phyloP scores from a whole-genome alignment of 441 rosid genomes.

The Erodium trifolium region DNA sequence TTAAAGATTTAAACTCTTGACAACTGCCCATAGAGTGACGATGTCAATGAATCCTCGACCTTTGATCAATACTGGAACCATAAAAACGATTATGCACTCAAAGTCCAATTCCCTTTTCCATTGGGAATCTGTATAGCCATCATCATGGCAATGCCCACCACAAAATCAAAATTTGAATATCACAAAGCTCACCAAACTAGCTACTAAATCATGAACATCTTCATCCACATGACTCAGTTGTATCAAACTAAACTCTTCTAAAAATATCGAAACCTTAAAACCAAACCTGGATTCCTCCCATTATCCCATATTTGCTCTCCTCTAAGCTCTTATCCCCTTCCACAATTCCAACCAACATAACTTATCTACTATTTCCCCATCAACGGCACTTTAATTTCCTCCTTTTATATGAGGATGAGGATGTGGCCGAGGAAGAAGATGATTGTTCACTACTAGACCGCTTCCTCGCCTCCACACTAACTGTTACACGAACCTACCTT shows the following conservation, averaged over 20 bases:
- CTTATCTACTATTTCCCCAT: too few relatives aligned
- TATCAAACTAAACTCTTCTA: conserved; percentile 22
- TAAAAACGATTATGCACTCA: too few relatives aligned
- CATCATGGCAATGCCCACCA: too few relatives aligned
- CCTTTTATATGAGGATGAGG: too few relatives aligned
- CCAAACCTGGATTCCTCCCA: conserved; percentile 28
- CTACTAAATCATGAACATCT: conserved; percentile 9
- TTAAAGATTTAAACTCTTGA: too few relatives aligned
- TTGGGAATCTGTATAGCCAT: too few relatives aligned
- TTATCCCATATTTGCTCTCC: conserved; percentile 6
- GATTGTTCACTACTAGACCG: conserved; percentile 30
- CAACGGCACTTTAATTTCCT: too few relatives aligned
- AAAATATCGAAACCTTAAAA: conserved; percentile 34
- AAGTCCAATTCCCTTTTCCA: too few relatives aligned
- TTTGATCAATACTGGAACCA: not conserved
- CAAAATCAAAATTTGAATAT: too few relatives aligned
- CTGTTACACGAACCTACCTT: not conserved
- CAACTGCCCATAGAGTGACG: not conserved
- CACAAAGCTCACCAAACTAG: too few relatives aligned
- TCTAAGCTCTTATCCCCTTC: not conserved
- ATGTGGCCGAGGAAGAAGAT: conserved; percentile 24
- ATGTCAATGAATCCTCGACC: conserved; percentile 23
- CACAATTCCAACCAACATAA: too few relatives aligned
- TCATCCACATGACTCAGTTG: conserved; percentile 19
- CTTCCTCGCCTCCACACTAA: conserved; percentile 5